Base-by-base conservation (phyloP, 2,329 filamentous ascomycete species). In the Chaetomium sp. region DNA sequence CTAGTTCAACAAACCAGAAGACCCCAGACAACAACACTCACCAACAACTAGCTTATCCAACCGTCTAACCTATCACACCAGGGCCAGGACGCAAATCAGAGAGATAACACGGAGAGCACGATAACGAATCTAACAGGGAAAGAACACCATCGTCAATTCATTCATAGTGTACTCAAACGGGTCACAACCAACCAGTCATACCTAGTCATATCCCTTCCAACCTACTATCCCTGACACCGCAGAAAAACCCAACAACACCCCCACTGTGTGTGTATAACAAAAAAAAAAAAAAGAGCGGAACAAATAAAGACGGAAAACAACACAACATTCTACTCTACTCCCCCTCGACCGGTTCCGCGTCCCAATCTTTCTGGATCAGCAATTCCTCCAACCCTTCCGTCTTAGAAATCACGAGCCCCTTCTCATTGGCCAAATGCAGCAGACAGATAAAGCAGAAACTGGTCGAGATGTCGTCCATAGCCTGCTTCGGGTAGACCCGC, bases 401-500 rank as follows among this genome's bases (percentile, higher is more conserved):
- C 64, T 82, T 82, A 62, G 87, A 80, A 59, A 96, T 87, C 32
- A 87, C 78, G 41, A 96, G 76, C 0, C 91, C 91, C 74, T 95
- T 92, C 68, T 96, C 91, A 72, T 96, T 96, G 57, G 91, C 91
- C 65, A 96, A 70, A 72, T 96, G 91, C 61, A 96, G 75, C 56
- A 96, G 74, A 65, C 89, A 95, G 67, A 99, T 99, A 73, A 97
- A 99, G 70, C 94, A 95, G 72, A 76, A 87, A 60, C 82, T 95
- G 0, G 94, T 99, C 38, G 91, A 96, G 66, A 99, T 97, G 71
- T 99, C 94, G 58, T 87, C 85, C 84, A 99, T 89, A 58, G 85
- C 83, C 63, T 88, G 80, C 70, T 89, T 88, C 9, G 91, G 86
- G 67, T 99, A 99, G 6, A 96, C 90, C 4, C 79, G 73, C 68